A percentile compares a stretch with the other conserved stretches of the same genome.
These are phyloP conservation scores for Russula brevipes DNA, from an alignment of 768 basidiomycete species.

Conservation along the genomic window DNA sequence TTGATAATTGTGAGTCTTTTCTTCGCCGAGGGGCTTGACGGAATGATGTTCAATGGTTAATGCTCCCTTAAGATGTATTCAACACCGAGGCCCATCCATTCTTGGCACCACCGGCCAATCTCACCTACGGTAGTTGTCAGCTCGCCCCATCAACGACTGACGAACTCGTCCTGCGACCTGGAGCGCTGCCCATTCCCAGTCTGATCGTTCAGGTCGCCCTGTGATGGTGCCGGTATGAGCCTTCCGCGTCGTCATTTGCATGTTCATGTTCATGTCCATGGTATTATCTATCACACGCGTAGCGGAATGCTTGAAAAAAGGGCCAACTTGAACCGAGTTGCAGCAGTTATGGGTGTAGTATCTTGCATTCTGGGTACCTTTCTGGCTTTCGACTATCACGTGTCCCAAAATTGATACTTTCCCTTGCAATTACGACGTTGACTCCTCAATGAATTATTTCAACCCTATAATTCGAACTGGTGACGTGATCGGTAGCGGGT, in stretches of 20 bases:
- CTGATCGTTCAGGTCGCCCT: conserved; percentile 15
- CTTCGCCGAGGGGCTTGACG: not conserved
- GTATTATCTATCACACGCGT: too few relatives aligned
- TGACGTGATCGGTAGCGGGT: too few relatives aligned
- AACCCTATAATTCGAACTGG: not conserved
- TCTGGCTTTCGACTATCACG: not conserved
- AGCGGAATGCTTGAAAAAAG: conserved; percentile 8
- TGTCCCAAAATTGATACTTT: too few relatives aligned
- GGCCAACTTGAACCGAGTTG: not conserved
- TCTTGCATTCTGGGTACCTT: not conserved
- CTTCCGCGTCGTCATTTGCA: not conserved
- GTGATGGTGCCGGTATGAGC: not conserved
- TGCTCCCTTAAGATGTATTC: conserved; percentile 38
- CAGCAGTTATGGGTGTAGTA: too few relatives aligned
- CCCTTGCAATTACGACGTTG: too few relatives aligned
- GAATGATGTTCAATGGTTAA: not conserved
- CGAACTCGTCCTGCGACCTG: not conserved
- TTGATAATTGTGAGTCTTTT: conserved; percentile 53
- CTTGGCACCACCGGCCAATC: conserved; percentile 24
- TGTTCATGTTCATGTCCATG: too few relatives aligned
- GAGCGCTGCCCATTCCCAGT: conserved; percentile 29
- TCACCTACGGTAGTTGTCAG: conserved; percentile 35
- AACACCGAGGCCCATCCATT: conserved; percentile 21
- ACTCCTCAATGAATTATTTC: not conserved
- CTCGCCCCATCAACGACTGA: conserved; percentile 2